Evolutionary conservation across 306 rosid species (phyloP), one percentile per base, ranked within the genome.

Genomic region (Gillenia trifoliata): DNA sequence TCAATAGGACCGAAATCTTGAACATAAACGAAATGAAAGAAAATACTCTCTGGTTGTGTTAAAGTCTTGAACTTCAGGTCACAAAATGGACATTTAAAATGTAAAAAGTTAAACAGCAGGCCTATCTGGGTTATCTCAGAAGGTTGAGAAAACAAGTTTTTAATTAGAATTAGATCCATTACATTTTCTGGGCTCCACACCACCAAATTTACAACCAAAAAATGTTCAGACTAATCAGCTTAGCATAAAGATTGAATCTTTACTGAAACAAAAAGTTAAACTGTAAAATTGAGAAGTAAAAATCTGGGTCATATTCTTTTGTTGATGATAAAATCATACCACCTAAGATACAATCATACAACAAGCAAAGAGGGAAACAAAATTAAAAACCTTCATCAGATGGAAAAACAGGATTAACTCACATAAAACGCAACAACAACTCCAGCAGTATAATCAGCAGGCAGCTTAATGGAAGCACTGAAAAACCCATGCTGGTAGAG

Each of bases 371-470:
- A 25, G 22, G 11, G 45, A 63, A 12, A 33, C 25, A 49, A 29
- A 30, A 61, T 54, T 0, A 20, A 34, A 4, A 54, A 12, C 20
- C 29, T 36, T 54, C 25, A 76, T 16, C 16, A 36, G 40, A 19
- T 10, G 19, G 66, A n/a, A 45, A 47, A 11, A 47, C 34, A 74
- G n/a, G 62, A 64, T 66, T n/a, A 20, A 86, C 98, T 93, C 81
- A 93, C 98, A 85, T 93, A 93, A 71, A 93, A 93, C 36, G 98
- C 98, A 76, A 93, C 96, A 6, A 93, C 98, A 74, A 91, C 94
- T 50, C 98, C 98, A 49, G 98, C 98, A 70, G 98, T 88, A 43
- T 93, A 93, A 83, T 93, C 98, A 79, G 90, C 57, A 12, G 98
- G 98, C 80, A 93, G 73, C 92, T 93, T 91, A 76, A 93, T 88